phyloP scores from a whole-genome alignment of 2,329 filamentous ascomycete genomes.

The Thielaviopsis populi region DNA sequence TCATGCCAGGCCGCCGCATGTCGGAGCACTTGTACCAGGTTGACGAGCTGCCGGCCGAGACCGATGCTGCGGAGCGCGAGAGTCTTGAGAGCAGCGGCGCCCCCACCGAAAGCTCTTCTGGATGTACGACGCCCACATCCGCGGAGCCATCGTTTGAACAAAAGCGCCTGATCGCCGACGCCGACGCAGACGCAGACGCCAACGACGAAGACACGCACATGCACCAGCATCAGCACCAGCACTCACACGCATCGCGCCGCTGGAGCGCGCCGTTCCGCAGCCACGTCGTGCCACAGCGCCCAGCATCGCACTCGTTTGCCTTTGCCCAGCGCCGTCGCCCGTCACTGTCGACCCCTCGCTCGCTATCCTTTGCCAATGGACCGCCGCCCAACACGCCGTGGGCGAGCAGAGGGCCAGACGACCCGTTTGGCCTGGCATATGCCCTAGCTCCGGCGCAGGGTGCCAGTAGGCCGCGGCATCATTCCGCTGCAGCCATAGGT shows the following conservation, averaged over 20 bases:
- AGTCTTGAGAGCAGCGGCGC: neutral
- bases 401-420: neutral
- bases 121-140: slow-evolving; percentile 3
- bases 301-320: slow-evolving; percentile 14
- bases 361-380: slow-evolving; percentile 14
- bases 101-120: neutral
- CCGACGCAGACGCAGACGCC: neutral
- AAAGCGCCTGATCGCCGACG: neutral
- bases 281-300: neutral
- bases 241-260: neutral
- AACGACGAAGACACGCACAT: neutral
- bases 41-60: slow-evolving; percentile 10
- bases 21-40: slow-evolving; percentile 13
- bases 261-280: slow-evolving; percentile 8
- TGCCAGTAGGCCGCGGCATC: neutral
- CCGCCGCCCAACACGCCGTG: slow-evolving; percentile 7
- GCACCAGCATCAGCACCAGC: neutral
- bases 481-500: neutral
- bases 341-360: slow-evolving; percentile 13
- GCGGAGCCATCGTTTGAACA: neutral
- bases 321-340: slow-evolving; percentile 11
- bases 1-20: slow-evolving; percentile 5
- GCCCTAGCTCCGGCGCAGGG: neutral
- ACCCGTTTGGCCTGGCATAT: neutral
- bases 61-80: neutral